Evolutionary conservation across 2,329 filamentous ascomycete species (phyloP), one percentile per base, ranked within the genome.

Genomic region (Beauveria caledonica): DNA sequence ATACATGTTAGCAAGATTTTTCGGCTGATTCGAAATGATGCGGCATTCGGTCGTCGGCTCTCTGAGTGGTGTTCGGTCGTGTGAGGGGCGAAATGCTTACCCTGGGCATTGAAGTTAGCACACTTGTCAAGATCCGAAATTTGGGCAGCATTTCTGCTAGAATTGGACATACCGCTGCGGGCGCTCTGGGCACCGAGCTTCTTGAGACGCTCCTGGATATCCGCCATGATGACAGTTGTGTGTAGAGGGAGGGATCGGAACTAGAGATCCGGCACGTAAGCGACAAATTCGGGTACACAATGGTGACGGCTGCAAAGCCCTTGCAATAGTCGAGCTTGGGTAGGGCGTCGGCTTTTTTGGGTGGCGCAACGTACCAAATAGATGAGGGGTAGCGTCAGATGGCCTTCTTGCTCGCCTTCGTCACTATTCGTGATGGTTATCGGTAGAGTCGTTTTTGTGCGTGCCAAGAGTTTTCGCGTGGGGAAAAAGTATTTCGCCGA

Each of bases 81-180:
- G 23, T 21, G 49, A 53, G 27, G 50, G 50, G 48, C 40, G 40
- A n/a, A 50, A 58, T 64, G 71, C 74, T 69, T 76, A 77, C 74
- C 74, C 74, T 76, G 63, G 15, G 21, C 58, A 53, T 21, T 44
- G 13, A 39, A 49, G 63, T 67, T 64, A 68, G 62, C 56, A 62
- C 36, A 60, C 19, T 53, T 21, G n/a, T 46, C 52, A 49, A 48
- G 60, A 50, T 44, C 36, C 59, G 40, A 66, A 58, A 63, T 50
- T 60, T 61, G 53, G 60, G 62, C 63, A 60, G 58, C 58, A 60
- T 40, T 60, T 60, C 58, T 39, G 48, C 50, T 25, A 59, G 40
- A 25, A 51, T 52, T 53, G 15, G 57, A 85, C 87, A 71, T 85
- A 90, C 88, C 88, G 78, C 87, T 90, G 75, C 80, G 78, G 71